phyloP scores from a whole-genome alignment of 106 monocot species.

The Amphibolis antarctica region DNA sequence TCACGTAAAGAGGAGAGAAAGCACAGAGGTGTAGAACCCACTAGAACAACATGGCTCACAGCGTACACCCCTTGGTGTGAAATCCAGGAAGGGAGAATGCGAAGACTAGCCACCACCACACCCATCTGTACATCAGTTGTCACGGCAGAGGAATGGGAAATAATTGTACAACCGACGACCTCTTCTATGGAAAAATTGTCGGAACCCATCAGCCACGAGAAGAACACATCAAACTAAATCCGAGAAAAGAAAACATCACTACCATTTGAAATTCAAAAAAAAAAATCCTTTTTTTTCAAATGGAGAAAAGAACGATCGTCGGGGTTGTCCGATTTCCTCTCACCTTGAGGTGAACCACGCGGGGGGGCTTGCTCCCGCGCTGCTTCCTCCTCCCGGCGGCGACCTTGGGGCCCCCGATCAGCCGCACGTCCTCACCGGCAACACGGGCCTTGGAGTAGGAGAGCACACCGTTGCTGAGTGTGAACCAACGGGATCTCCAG shows the following conservation, averaged over 20 bases:
- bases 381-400: background rate
- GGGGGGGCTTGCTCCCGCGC: constrained; percentile 11
- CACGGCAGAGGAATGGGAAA: too few species aligned
- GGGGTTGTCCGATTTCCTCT: background rate
- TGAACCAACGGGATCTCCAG: constrained; percentile 43
- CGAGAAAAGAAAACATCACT: too few species aligned
- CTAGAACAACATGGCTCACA: too few species aligned
- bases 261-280: too few species aligned
- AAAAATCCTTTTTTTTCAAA: background rate
- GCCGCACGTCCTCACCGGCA: constrained; percentile 6
- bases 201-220: background rate
- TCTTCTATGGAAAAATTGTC: too few species aligned
- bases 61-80: too few species aligned
- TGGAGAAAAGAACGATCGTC: background rate
- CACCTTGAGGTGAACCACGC: constrained; percentile 47
- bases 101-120: too few species aligned
- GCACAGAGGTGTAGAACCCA: too few species aligned
- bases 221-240: background rate
- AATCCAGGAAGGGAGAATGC: too few species aligned
- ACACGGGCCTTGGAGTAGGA: constrained; percentile 33
- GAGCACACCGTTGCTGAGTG: constrained; percentile 35
- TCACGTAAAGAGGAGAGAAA: too few species aligned
- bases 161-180: too few species aligned
- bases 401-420: constrained; percentile 33
- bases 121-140: too few species aligned